These are phyloP conservation scores for Nakazawaea ambrosiae DNA, from an alignment of 805 yeast genomes.

Conservation along the genomic window DNA sequence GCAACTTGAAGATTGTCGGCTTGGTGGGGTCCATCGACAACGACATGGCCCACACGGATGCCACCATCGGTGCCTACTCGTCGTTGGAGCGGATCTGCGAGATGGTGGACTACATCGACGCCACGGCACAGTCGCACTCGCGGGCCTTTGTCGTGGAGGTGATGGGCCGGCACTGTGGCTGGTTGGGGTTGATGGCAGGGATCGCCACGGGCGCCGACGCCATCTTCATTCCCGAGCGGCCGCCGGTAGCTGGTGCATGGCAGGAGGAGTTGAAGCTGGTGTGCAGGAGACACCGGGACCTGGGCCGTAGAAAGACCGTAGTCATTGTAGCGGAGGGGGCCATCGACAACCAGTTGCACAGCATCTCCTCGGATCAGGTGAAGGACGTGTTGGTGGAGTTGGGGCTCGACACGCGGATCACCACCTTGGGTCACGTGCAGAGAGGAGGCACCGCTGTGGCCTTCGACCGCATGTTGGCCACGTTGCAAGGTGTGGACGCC, in stretches of 20 bases:
- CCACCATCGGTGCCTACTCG: slow-evolving; percentile 94
- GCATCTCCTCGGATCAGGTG: slow-evolving; percentile 76
- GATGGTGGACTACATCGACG: slow-evolving; percentile 93
- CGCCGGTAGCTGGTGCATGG: slow-evolving; percentile 74
- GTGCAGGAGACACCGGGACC: slow-evolving; percentile 70
- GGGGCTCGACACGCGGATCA: slow-evolving; percentile 91
- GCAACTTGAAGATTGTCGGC: slow-evolving; percentile 81
- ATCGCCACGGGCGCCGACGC: slow-evolving; percentile 94
- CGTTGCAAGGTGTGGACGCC: slow-evolving; percentile 97
- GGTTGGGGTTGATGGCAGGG: slow-evolving; percentile 98
- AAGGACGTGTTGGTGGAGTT: slow-evolving; percentile 74
- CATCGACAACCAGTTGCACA: slow-evolving; percentile 69
- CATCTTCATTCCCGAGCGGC: slow-evolving; percentile 90
- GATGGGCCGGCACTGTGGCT: slow-evolving; percentile 99
- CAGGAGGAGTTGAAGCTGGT: slow-evolving; percentile 68
- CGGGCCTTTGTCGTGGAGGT: slow-evolving; percentile 97
- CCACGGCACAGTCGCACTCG: slow-evolving; percentile 95
- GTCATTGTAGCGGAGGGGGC: slow-evolving; percentile 99
- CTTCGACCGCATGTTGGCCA: slow-evolving; percentile 83
- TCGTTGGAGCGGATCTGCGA: slow-evolving; percentile 90
- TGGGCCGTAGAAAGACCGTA: slow-evolving; percentile 90
- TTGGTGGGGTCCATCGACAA: slow-evolving; percentile 96
- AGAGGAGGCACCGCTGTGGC: slow-evolving; percentile 99
- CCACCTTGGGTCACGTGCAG: slow-evolving; percentile 96
- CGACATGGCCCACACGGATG: slow-evolving; percentile 96